Base-by-base conservation (phyloP, 352 stramenopile species). In the Pseudoperonospora humuli region DNA sequence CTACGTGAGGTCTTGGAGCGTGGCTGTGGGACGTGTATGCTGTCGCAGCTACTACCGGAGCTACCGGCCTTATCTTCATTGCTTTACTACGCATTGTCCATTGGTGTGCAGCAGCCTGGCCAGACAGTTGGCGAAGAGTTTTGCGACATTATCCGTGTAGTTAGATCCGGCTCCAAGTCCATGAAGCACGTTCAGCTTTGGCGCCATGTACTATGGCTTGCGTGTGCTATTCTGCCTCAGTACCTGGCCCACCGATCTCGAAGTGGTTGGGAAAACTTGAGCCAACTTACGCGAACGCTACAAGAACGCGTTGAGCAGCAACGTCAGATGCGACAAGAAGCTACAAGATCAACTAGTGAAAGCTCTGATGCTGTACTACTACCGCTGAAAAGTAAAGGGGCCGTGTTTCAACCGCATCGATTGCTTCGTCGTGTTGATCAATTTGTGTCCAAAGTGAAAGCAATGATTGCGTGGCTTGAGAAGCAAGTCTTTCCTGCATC, bases 41-140 rank as follows among this genome's bases (percentile, higher is more conserved):
- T 89, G n/a, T 89, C 76, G 50, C 79, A 92, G 37, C 23, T 89
- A 43, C 64, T 89, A 40, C 79, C 79, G 3, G 79, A 92, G 50
- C 56, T 92, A 39, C 57, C 70, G 36, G 66, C 66, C 41, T 41
- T 75, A 17, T 82, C 79, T 10, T 66, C 72, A 26, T 37, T 84
- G 52, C 70, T 92, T 35, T 92, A 92, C 23, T 72, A 77, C 39
- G 33, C 69, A 48, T 55, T 86, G 20, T 71, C 64, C 35, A 61
- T 92, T 11, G 67, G 74, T 4, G 39, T 52, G 34, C 63, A 63
- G 39, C 70, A 70, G 36, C 74, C 79, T 25, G 65, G 80, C 42
- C 82, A 94, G 44, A 91, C 79, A 26, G 65, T 94, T n/a, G 82
- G 82, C 7, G 82, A 94, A 47, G 82, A 94, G 38, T 94, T 86